These are phyloP conservation scores for Tylopilus vinaceipallidus DNA, from an alignment of 768 basidiomycete species.

Conservation along the genomic window DNA sequence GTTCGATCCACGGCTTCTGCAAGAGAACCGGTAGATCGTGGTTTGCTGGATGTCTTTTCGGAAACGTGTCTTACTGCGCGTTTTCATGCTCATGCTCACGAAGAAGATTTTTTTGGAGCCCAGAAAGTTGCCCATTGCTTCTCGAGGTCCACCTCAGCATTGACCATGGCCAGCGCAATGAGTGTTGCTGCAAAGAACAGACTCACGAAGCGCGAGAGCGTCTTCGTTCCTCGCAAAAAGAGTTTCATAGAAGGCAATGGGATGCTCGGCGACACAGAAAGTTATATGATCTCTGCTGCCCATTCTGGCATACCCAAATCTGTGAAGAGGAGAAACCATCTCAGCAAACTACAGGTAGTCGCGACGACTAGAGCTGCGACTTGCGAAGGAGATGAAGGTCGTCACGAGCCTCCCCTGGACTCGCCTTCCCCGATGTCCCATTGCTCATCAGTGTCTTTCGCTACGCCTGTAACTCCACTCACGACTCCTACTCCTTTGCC, in stretches of 20 bases:
- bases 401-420: constrained; percentile 21
- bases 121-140: constrained; percentile 46
- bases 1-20: constrained; percentile 64
- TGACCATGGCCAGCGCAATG: constrained; percentile 59
- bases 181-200: constrained; percentile 51
- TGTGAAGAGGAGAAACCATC: constrained; percentile 21
- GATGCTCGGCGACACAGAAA: constrained; percentile 18
- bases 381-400: constrained; percentile 26
- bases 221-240: constrained; percentile 60
- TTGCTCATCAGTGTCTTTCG: constrained; percentile 34
- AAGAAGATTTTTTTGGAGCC: constrained; percentile 61
- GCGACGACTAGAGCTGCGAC: constrained; percentile 19
- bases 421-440: constrained; percentile 42
- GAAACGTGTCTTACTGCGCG: constrained; percentile 68
- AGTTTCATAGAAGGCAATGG: constrained; percentile 39
- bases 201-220: constrained; percentile 66
- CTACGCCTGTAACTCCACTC: constrained; percentile 24
- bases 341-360: constrained; percentile 30
- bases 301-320: constrained; percentile 10
- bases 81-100: constrained; percentile 57
- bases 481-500: constrained; percentile 14
- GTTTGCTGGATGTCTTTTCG: constrained; percentile 79
- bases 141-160: constrained; percentile 54
- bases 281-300: neutral
- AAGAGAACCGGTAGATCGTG: constrained; percentile 72